Evolutionary conservation across 1,139 yeast species (phyloP).

Genomic region (Saccharomyces hybrid): DNA sequence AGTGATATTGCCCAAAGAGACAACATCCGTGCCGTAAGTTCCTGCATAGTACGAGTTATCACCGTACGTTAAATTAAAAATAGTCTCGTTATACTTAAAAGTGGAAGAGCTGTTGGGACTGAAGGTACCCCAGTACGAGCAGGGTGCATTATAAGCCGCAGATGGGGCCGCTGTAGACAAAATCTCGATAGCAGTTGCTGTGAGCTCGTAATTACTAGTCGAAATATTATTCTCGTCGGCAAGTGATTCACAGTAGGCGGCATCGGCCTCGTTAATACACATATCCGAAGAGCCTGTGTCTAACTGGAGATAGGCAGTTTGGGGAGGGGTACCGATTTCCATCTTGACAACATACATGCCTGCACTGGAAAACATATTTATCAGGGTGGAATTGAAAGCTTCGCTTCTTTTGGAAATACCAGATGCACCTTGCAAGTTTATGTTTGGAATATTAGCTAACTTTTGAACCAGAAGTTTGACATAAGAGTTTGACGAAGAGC

Average conservation of each 20-base stretch:
- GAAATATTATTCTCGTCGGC: background rate
- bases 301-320: slow-evolving; percentile 44
- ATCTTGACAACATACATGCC: background rate
- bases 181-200: background rate
- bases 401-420: no score
- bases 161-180: background rate
- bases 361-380: background rate
- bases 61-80: slow-evolving; percentile 44
- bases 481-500: no score
- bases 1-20: slow-evolving; percentile 33
- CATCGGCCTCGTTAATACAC: slow-evolving; percentile 41
- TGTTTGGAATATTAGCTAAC: no score
- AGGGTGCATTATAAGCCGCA: background rate
- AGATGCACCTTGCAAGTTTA: no score
- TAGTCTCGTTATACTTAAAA: slow-evolving; percentile 17
- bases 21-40: slow-evolving; percentile 44
- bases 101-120: background rate
- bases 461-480: no score
- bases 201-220: background rate
- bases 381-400: no score
- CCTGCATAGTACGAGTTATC: slow-evolving; percentile 50
- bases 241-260: slow-evolving; percentile 16
- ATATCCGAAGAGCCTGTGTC: slow-evolving; percentile 66
- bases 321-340: slow-evolving; percentile 47
- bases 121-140: slow-evolving; percentile 33